Evolutionary conservation across 139 green algal species (phyloP).

Genomic region (Chlorella ohadii): DNA sequence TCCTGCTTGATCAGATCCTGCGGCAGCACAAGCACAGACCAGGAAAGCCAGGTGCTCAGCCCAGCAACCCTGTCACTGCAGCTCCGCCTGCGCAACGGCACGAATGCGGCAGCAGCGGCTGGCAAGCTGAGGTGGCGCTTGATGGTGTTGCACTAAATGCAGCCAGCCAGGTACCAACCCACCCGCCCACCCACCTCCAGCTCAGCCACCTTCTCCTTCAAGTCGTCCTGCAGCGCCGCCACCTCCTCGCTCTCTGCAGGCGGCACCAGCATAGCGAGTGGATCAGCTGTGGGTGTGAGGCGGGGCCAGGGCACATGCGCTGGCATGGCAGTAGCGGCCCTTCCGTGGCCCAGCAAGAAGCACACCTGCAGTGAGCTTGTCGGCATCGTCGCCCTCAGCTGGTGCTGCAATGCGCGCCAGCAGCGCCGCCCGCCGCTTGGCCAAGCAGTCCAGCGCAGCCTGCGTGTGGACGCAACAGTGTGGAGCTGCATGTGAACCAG

Average conservation of each 20-base stretch:
- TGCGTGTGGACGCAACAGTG: conserved; percentile 19
- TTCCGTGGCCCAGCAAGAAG: not conserved
- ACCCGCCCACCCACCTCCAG: conserved; percentile 21
- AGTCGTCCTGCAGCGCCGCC: conserved; percentile 39
- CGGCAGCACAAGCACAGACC: not conserved
- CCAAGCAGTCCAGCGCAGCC: conserved; percentile 35
- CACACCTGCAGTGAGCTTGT: conserved; percentile 18
- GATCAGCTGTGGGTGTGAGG: too few species aligned
- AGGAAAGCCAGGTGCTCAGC: too few species aligned
- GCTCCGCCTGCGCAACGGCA: too few species aligned
- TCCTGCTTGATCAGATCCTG: not conserved
- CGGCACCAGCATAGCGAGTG: too few species aligned
- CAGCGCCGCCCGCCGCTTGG: conserved; percentile 5
- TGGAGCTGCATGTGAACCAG: too few species aligned
- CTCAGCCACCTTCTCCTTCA: conserved; percentile 61
- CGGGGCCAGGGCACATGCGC: not conserved
- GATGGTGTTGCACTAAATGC: too few species aligned
- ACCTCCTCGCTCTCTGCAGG: conserved; percentile 48
- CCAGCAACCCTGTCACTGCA: too few species aligned
- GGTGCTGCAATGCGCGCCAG: not conserved
- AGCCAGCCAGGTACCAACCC: too few species aligned
- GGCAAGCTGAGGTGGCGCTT: too few species aligned
- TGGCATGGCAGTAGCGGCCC: not conserved
- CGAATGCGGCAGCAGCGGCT: too few species aligned
- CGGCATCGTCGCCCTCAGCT: not conserved